phyloP scores from a whole-genome alignment of 78 protist species.

The Creolimax fragrantissima region DNA sequence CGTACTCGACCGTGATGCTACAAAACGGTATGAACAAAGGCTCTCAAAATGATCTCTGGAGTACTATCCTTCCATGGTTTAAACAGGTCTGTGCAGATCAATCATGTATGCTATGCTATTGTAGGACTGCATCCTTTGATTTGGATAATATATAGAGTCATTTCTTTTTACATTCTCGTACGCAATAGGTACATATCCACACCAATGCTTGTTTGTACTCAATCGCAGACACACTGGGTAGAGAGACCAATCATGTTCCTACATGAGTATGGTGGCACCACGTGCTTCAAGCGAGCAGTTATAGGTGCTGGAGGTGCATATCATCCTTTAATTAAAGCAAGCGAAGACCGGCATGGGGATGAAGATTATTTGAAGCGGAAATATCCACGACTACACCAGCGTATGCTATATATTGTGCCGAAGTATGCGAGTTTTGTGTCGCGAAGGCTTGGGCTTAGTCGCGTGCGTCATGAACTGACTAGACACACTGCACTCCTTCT shows the following conservation, averaged over 20 bases:
- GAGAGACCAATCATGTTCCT: not conserved
- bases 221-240: not conserved
- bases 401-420: not conserved
- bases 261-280: not conserved
- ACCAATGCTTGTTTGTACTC: too few species aligned
- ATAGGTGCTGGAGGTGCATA: not conserved
- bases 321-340: not conserved
- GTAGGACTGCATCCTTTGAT: too few species aligned
- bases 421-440: not conserved
- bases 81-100: too few species aligned
- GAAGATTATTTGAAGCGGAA: not conserved
- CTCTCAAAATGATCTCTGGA: not conserved
- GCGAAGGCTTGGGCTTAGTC: not conserved
- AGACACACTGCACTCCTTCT: not conserved
- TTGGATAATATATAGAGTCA: too few species aligned
- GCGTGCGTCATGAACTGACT: too few species aligned
- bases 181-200: too few species aligned
- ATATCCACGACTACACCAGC: not conserved
- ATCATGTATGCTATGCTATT: too few species aligned
- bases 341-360: not conserved
- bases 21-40: not conserved
- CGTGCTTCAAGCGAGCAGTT: not conserved
- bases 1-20: not conserved
- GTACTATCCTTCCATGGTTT: not conserved
- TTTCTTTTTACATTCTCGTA: too few species aligned